These are phyloP conservation scores for Salix viminalis DNA, from an alignment of 345 rosid genomes.

Conservation along the genomic window DNA sequence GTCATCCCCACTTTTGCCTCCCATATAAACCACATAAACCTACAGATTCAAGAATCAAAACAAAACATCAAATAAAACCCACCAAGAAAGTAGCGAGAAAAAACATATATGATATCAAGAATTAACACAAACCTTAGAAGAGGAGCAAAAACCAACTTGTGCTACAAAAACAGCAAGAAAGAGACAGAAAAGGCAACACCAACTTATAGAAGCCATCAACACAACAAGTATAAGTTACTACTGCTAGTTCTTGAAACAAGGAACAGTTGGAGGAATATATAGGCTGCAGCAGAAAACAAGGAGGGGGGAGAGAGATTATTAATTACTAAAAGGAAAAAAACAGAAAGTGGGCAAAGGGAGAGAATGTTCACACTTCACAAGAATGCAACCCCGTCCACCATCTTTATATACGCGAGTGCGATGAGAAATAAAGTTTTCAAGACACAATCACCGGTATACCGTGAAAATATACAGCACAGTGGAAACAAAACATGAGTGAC, in stretches of 20 bases:
- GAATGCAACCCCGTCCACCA: not conserved
- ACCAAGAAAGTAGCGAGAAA: not conserved
- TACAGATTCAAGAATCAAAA: conserved; percentile 7
- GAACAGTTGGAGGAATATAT: not conserved
- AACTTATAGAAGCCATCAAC: not conserved
- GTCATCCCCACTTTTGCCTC: conserved; percentile 26
- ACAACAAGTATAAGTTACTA: not conserved
- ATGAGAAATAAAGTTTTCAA: not conserved
- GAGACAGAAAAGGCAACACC: conserved; percentile 5
- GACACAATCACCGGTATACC: not conserved
- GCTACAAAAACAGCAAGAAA: not conserved
- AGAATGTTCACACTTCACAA: conserved; percentile 3
- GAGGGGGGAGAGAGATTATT: not conserved
- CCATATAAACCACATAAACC: conserved; percentile 50
- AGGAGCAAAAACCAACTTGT: not conserved
- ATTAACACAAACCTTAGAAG: conserved; percentile 8
- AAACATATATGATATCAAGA: not conserved
- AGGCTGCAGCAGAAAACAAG: not conserved
- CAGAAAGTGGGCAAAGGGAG: not conserved
- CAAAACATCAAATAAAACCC: not conserved
- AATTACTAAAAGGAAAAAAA: not conserved
- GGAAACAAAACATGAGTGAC: not conserved
- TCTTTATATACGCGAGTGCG: not conserved
- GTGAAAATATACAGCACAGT: not conserved
- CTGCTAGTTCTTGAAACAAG: not conserved